Evolutionary conservation across 768 basidiomycete species (phyloP).

Genomic region (Rhodotorula paludigena): DNA sequence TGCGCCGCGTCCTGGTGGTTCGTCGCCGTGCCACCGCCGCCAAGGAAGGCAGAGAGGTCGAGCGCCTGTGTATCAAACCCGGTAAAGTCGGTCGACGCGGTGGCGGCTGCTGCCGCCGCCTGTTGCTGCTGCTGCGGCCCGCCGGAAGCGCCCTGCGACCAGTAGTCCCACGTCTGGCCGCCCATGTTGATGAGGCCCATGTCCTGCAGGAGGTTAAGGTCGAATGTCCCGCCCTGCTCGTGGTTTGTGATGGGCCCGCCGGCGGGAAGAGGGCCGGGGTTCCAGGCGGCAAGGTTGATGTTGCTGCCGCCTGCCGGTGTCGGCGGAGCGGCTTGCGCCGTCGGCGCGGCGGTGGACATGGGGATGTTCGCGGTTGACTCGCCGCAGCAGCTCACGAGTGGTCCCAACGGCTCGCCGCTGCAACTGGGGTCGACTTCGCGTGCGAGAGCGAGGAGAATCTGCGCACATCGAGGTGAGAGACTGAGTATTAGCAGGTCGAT

Average conservation of each 20-base stretch:
- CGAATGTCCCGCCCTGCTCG: background rate
- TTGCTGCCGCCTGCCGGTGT: background rate
- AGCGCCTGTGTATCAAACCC: too few species aligned
- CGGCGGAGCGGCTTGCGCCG: background rate
- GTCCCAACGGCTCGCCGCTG: too few species aligned
- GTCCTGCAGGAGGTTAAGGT: background rate
- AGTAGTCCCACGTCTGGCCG: constrained; percentile 13
- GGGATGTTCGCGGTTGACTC: too few species aligned
- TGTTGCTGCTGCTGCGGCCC: too few species aligned
- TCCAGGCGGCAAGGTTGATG: background rate
- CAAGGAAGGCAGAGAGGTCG: constrained; percentile 19
- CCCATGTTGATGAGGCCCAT: constrained; percentile 1
- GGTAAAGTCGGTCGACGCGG: background rate
- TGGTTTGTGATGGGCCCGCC: background rate
- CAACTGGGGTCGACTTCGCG: background rate
- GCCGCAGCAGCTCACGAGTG: too few species aligned
- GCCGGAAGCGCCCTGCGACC: background rate
- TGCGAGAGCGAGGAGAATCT: constrained; percentile 1
- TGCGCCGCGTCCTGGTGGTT: constrained; percentile 16
- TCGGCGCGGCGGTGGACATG: background rate
- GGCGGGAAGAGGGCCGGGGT: background rate
- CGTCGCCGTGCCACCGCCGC: background rate
- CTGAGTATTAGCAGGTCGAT: too few species aligned
- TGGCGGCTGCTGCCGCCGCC: too few species aligned
- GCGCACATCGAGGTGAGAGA: too few species aligned